Base-by-base conservation (phyloP, 73 alveolate species). In the Symbiodinium pilosum region DNA sequence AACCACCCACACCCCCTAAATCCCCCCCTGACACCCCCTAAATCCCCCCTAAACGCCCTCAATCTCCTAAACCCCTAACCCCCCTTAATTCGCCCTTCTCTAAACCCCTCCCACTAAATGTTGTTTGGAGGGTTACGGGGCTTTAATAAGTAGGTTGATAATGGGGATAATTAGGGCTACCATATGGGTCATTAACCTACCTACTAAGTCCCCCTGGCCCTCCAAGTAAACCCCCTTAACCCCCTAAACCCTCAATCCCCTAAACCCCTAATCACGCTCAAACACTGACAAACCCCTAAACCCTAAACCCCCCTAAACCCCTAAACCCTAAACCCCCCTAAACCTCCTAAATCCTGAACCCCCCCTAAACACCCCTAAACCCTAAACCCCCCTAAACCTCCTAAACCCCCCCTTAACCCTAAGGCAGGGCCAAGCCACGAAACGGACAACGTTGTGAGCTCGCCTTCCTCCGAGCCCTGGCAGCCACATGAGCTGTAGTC, bases 381-480 rank as follows among this genome's bases (percentile, higher is more conserved):
- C 77, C 1, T 26, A 28, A 64, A 5, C 16, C 71, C 18, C 71
- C 30, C 16, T 54, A 30, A n/a, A n/a, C n/a, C n/a, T n/a, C n/a
- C n/a, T n/a, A 30, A 54, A 54, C 71, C 71, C 71, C 26, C 71
- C 16, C 2, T 21, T 7, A 30, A 54, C n/a, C 28, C 40, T 2
- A 64, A 32, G 3, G 34, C 32, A 56, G 32, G 77, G 77, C 16
- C 38, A 64, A 64, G 28, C 36, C 16, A 64, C 64, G 99, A 99
- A 89, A 99, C 99, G n/a, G 99, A 99, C 39, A 99, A 99, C n/a
- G 99, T 99, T 99, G 99, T 99, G 95, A 99, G 99, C 99, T 99
- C 99, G 36, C 99, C 99, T 81, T 99, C 99, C 83, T 99, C 99
- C 34, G 99, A 99, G 39, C 99, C 99, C 77, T 64, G 32, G 77